phyloP scores from a whole-genome alignment of 441 rosid species.

The Pelargonium myrrhifolium region DNA sequence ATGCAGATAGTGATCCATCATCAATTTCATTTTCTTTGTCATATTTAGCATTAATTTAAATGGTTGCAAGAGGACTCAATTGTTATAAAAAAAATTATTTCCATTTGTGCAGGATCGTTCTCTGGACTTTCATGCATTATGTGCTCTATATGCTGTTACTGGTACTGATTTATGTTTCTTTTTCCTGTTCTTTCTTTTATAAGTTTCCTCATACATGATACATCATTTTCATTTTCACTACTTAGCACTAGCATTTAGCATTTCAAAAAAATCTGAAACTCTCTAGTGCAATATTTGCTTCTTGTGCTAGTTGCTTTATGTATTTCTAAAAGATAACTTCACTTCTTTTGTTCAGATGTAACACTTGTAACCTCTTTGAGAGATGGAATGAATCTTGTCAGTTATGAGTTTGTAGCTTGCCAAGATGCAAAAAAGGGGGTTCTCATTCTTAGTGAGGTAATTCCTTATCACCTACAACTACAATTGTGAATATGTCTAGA shows the following conservation, averaged over 20 bases:
- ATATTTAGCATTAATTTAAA: too few relatives aligned
- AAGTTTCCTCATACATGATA: neutral
- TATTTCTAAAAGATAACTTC: neutral
- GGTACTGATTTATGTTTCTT: conserved; percentile 39
- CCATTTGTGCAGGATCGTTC: conserved; percentile 75
- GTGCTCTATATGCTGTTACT: conserved; percentile 95
- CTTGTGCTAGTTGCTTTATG: neutral
- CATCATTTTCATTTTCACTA: neutral
- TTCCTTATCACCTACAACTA: conserved; percentile 16
- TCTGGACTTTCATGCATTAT: conserved; percentile 69
- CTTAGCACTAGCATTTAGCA: neutral
- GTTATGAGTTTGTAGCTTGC: conserved; percentile 98
- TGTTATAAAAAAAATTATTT: neutral
- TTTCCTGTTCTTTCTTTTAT: neutral
- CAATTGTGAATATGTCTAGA: neutral
- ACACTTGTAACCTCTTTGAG: conserved; percentile 95
- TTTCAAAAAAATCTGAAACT: neutral
- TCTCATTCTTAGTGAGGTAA: conserved; percentile 98
- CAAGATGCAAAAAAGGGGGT: conserved; percentile 96
- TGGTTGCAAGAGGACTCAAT: too few relatives aligned
- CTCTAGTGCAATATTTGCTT: too few relatives aligned
- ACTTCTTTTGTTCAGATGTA: conserved; percentile 50
- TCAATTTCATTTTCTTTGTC: neutral
- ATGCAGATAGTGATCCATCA: neutral
- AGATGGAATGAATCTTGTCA: conserved; percentile 99